Percentiles rank a stretch among this genome's conserved stretches.
Evolutionary conservation across 768 basidiomycete genomes (phyloP).

Genomic region (Baorangia bicolor): DNA sequence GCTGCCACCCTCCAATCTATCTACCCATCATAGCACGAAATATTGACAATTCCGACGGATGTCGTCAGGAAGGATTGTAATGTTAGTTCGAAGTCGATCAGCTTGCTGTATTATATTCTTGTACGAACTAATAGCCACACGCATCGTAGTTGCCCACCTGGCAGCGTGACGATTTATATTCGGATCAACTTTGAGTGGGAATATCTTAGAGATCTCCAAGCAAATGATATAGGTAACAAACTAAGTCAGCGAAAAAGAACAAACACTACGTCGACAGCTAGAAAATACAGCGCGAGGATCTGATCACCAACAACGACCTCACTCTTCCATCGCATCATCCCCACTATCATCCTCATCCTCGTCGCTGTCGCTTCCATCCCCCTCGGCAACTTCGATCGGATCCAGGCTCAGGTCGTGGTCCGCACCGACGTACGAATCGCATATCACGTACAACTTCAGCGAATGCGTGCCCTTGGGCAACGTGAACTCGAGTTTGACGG

Average conservation of each 20-base stretch:
- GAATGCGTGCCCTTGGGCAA: constrained; percentile 80
- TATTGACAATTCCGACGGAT: too few species aligned
- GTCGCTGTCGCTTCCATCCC: constrained; percentile 83
- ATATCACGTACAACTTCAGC: constrained; percentile 88
- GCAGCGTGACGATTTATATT: too few species aligned
- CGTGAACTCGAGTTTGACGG: constrained; percentile 86
- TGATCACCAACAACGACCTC: background rate
- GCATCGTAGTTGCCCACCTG: too few species aligned
- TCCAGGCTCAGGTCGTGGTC: constrained; percentile 90
- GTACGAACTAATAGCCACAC: too few species aligned
- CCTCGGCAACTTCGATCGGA: constrained; percentile 83
- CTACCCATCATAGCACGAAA: too few species aligned
- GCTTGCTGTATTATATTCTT: too few species aligned
- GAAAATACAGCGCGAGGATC: background rate
- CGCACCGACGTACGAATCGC: constrained; percentile 88
- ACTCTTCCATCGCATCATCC: constrained; percentile 59
- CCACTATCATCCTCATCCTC: constrained; percentile 63
- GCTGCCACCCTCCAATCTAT: too few species aligned
- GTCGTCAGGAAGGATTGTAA: too few species aligned
- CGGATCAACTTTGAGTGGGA: too few species aligned
- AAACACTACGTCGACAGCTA: background rate
- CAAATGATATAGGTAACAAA: background rate
- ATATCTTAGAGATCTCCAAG: background rate
- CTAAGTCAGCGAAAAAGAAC: background rate
- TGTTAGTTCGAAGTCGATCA: too few species aligned